Base-by-base conservation (phyloP, 2,329 filamentous ascomycete species). In the Talaromyces islandicus region DNA sequence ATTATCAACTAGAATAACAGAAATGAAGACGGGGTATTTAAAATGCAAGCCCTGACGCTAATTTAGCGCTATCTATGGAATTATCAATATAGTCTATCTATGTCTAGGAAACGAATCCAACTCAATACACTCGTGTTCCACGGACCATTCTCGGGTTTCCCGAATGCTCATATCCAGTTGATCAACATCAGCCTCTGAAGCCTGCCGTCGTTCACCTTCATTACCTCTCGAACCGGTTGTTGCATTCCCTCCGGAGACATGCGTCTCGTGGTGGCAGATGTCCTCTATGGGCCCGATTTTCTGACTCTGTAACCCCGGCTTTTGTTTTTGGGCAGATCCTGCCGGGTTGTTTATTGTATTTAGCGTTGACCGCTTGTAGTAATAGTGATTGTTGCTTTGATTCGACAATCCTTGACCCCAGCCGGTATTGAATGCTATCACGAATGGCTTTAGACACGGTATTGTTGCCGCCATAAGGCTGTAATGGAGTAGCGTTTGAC, bases 401-500 rank as follows among this genome's bases (percentile, higher is more conserved):
- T 27, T 52, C 35, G 32, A 32, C 25, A 56, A 35, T 1, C 65
- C 66, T 48, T 65, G 66, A 9, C 65, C 66, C 66, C 66, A 77
- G n/a, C 75, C 71, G 17, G 73, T 75, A 60, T 73, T 75, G 67
- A 77, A 77, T 54, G 69, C 70, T 29, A 74, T 69, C 14, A 77
- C 73, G 59, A 77, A 78, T 5, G 73, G 71, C 60, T 76, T 77
- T 30, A 77, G 67, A 25, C 76, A 77, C 4, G 75, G 75, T 14
- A 78, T 67, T 0, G 76, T 79, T 43, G 74, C 73, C 0, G 73
- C 68, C 60, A 77, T 76, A 27, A 79, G 68, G 17, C 75, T 74
- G 65, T 72, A 76, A 32, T 74, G 71, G 25, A 78, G 67, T 43
- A 78, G 67, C 46, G 75, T 68, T 58, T 75, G 70, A 19, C 74